Base-by-base conservation (phyloP, 2,329 filamentous ascomycete genomes). In the Fusarium hostae region DNA sequence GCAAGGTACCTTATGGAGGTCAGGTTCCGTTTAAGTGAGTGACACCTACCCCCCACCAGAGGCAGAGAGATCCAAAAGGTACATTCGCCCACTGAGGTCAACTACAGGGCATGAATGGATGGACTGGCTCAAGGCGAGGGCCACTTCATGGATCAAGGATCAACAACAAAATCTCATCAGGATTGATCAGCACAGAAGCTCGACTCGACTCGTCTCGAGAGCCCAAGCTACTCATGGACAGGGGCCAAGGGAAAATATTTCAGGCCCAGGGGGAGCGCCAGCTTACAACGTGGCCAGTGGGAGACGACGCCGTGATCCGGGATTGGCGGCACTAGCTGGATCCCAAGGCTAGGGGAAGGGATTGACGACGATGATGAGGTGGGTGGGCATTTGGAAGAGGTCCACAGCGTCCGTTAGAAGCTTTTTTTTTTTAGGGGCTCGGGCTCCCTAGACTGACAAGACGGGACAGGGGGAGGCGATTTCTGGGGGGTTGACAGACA, bases 261-360 rank as follows among this genome's bases (percentile, higher is more conserved):
- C 56, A 43, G 20, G 54, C 32, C 64, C 68, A 69, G 64, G 64
- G 68, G 50, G 50, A 63, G 39, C 48, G 44, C 65, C 60, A 72
- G 55, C 54, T 72, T 55, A 48, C 51, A 73, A 50, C 63, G 68
- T 59, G 63, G 54, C 74, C 74, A 75, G 74, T 75, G 71, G 74
- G 72, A 76, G 73, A 35, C 37, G 59, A 63, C 72, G 56, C 74
- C 74, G 72, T 52, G 50, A 41, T 47, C 74, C 73, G 71, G 74
- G 74, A 64, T 75, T 57, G 60, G 59, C 56, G 68, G 68, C 59
- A 63, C 65, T 63, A 72, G 60, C 50, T 58, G 60, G 39, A 64
- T 58, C 39, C 34, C 28, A 63, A 35, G 26, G 45, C 20, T 22
- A 48, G 68, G 56, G 66, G 69, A 32, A 51, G 60, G 45, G 59